phyloP scores from a whole-genome alignment of 257 asterid species.

The Oldenlandia corymbosa region DNA sequence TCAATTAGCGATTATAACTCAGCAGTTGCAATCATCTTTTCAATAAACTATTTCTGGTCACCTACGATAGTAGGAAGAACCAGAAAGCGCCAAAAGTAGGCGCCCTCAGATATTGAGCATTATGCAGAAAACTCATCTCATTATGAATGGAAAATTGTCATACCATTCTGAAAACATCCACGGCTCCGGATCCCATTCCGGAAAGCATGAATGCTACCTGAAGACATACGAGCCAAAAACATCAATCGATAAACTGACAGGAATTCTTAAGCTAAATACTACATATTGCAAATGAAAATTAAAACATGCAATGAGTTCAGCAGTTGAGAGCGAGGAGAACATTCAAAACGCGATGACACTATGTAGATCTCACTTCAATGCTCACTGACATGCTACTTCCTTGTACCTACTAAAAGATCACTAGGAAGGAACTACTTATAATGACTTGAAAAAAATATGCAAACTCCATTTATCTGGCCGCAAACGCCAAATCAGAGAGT shows the following conservation, averaged over 20 bases:
- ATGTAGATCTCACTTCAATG: neutral
- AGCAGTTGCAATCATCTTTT: neutral
- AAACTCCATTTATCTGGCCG: neutral
- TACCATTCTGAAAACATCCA: conserved; percentile 91
- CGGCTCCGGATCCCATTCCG: conserved; percentile 85
- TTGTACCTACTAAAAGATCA: neutral
- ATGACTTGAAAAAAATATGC: neutral
- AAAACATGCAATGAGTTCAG: neutral
- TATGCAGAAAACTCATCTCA: neutral
- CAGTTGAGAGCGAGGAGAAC: neutral
- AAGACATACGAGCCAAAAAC: conserved; percentile 17
- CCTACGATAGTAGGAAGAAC: neutral
- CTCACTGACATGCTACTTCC: neutral
- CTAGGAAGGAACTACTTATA: neutral
- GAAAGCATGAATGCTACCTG: conserved; percentile 96
- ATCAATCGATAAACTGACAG: neutral
- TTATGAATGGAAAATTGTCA: neutral
- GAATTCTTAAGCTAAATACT: neutral
- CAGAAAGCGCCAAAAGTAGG: neutral
- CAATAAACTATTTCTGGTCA: no score
- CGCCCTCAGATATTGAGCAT: neutral
- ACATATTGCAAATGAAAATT: neutral
- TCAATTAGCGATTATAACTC: neutral
- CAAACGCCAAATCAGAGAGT: neutral
- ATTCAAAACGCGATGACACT: neutral